phyloP scores from a whole-genome alignment of 208 protist species.

The Porcisia deanei region DNA sequence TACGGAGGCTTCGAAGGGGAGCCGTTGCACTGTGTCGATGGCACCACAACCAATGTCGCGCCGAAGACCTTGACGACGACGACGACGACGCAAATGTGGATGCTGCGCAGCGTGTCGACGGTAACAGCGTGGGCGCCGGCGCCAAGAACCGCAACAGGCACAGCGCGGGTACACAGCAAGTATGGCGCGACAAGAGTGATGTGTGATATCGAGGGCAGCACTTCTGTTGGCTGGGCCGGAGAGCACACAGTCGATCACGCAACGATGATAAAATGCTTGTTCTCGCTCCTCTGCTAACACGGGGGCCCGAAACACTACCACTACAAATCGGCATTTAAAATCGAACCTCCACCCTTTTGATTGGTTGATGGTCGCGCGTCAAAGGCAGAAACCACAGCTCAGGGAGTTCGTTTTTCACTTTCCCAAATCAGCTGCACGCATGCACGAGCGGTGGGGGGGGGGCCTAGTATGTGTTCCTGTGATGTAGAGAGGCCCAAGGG shows the following conservation, averaged over 20 bases:
- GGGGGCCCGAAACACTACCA: not conserved
- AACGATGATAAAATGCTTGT: not conserved
- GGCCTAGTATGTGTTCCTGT: too few species aligned
- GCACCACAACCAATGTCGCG: not conserved
- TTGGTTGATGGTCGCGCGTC: not conserved
- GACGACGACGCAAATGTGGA: not conserved
- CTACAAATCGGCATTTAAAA: not conserved
- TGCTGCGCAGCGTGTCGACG: not conserved
- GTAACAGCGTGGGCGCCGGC: not conserved
- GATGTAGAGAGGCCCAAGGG: too few species aligned
- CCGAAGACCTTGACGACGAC: not conserved
- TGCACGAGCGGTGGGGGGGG: too few species aligned
- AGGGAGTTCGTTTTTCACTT: too few species aligned
- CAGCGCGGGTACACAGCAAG: not conserved
- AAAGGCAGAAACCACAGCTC: too few species aligned
- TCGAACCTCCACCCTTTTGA: not conserved
- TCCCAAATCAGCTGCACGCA: too few species aligned
- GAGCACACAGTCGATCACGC: not conserved
- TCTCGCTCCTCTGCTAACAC: not conserved
- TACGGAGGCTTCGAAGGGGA: not conserved
- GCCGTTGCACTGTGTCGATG: not conserved
- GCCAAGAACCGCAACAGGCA: not conserved
- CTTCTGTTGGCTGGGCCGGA: not conserved
- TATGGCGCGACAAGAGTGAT: not conserved
- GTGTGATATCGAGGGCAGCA: not conserved